Evolutionary conservation across 345 rosid species (phyloP).

Genomic region (Garcia nutans): DNA sequence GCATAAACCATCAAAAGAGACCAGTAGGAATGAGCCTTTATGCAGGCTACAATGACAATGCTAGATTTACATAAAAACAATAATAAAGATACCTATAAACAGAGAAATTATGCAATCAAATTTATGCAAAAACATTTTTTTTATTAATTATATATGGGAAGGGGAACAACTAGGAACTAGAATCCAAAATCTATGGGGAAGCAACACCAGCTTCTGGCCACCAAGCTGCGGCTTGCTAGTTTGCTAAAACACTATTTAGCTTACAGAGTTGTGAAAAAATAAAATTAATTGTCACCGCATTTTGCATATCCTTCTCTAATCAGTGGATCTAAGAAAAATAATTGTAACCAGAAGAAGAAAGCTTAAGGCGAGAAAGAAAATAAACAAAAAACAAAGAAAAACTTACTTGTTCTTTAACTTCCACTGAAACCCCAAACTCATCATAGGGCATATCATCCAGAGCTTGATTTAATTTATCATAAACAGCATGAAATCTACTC

Average conservation of each 20-base stretch:
- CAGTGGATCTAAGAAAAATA: slow-evolving; percentile 12
- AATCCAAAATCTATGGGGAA: too few relatives aligned
- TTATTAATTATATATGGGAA: too few relatives aligned
- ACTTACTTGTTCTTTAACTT: slow-evolving; percentile 61
- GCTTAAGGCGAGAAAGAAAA: neutral
- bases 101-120: neutral
- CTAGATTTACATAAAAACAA: neutral
- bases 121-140: too few relatives aligned
- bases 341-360: neutral
- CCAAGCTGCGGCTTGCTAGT: too few relatives aligned
- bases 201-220: too few relatives aligned
- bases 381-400: neutral
- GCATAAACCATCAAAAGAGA: neutral
- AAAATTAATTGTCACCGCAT: neutral
- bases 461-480: slow-evolving; percentile 46
- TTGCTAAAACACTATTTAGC: too few relatives aligned
- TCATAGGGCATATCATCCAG: slow-evolving; percentile 48
- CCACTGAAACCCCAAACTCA: slow-evolving; percentile 50
- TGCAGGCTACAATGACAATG: neutral
- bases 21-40: neutral
- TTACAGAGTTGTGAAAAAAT: neutral
- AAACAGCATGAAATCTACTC: slow-evolving; percentile 48
- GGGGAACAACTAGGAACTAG: too few relatives aligned
- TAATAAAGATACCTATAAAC: too few relatives aligned
- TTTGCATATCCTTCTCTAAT: neutral